These are phyloP conservation scores for Diaporthe sp. DNA, from an alignment of 2,329 filamentous ascomycete genomes.

Conservation along the genomic window DNA sequence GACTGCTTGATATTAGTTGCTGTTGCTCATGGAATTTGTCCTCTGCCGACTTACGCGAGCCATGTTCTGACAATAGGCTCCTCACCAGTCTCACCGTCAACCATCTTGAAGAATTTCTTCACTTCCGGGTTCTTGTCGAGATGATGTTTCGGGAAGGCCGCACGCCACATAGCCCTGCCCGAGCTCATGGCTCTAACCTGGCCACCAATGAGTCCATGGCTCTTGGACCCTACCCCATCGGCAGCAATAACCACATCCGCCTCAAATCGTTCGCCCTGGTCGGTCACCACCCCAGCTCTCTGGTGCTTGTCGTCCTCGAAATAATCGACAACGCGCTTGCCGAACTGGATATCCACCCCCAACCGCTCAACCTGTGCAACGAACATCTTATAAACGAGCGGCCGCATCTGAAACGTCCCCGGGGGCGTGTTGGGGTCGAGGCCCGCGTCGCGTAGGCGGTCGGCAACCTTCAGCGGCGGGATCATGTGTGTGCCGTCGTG, in stretches of 20 bases:
- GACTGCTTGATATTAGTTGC: not conserved
- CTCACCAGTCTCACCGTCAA: conserved; percentile 8
- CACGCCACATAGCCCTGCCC: conserved; percentile 8
- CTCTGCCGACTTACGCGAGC: not conserved
- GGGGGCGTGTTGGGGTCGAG: conserved; percentile 45
- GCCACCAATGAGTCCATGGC: not conserved
- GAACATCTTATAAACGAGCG: conserved; percentile 16
- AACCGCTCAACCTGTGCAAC: not conserved
- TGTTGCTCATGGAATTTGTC: too few relatives aligned
- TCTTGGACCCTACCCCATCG: conserved; percentile 3
- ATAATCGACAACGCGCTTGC: not conserved
- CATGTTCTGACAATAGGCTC: conserved; percentile 9
- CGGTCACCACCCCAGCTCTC: not conserved
- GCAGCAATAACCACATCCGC: not conserved
- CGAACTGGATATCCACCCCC: not conserved
- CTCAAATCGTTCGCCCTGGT: not conserved
- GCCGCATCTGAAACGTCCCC: conserved; percentile 17
- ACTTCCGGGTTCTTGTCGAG: not conserved
- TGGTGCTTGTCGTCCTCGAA: not conserved
- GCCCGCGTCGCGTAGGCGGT: conserved; percentile 58
- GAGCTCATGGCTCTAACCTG: conserved; percentile 15
- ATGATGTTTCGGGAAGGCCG: conserved; percentile 1
- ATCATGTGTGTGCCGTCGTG: conserved; percentile 65
- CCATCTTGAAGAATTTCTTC: not conserved
- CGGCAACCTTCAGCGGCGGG: conserved; percentile 61